Conservation (phyloP, 768 basidiomycete species). For the button mushroom (Agaricus bisporus) region DNA sequence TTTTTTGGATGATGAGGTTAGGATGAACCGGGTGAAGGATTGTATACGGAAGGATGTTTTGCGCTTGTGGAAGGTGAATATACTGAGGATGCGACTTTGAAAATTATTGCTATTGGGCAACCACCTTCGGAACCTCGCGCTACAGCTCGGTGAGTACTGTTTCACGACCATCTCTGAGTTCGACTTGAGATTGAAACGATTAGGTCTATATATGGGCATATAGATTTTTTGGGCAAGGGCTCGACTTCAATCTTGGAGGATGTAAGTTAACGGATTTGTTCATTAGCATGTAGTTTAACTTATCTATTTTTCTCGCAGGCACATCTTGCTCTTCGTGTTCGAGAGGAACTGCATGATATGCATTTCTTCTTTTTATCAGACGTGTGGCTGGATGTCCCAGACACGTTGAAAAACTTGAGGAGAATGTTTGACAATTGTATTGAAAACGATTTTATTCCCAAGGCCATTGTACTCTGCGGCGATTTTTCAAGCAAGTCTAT, state of each 20-base stretch:
- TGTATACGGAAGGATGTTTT: conserved; percentile 95
- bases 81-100: conserved; percentile 82
- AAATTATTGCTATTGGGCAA: conserved; percentile 93
- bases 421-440: conserved; percentile 89
- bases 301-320: conserved; percentile 31
- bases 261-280: conserved; percentile 37
- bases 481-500: conserved; percentile 89
- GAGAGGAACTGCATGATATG: conserved; percentile 66
- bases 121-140: conserved; percentile 92
- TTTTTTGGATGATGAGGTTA: conserved; percentile 18
- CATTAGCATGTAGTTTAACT: conserved; percentile 1
- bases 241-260: conserved; percentile 88
- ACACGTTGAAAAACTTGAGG: conserved; percentile 71
- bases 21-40: conserved; percentile 89
- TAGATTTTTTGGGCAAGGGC: conserved; percentile 96
- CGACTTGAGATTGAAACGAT: conserved; percentile 5
- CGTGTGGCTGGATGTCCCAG: conserved; percentile 89
- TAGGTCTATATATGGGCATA: conserved; percentile 92
- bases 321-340: conserved; percentile 55
- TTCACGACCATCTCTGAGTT: neutral
- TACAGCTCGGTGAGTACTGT: conserved; percentile 58
- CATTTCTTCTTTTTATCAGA: conserved; percentile 94
- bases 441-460: conserved; percentile 82
- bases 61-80: conserved; percentile 96
- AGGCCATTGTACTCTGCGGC: conserved; percentile 87